Conservation (phyloP, 2,329 filamentous ascomycete genomes). For the Colletotrichum trifolii region DNA sequence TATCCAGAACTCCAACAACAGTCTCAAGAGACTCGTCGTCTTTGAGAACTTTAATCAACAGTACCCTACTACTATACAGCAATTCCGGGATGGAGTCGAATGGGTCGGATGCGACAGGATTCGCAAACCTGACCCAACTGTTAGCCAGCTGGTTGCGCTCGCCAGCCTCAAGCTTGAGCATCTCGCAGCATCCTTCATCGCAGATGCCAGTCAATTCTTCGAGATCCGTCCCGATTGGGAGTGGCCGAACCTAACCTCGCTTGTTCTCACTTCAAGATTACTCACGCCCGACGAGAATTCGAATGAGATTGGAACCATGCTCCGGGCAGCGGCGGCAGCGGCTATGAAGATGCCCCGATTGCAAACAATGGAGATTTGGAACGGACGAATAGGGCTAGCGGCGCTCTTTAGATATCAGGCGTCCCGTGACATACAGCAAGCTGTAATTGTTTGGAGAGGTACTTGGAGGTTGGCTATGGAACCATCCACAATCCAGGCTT, state of each 20-base stretch:
- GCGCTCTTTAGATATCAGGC: slow-evolving; percentile 45
- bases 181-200: slow-evolving; percentile 43
- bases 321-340: slow-evolving; percentile 41
- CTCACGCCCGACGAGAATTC: slow-evolving; percentile 40
- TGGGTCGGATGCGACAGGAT: slow-evolving; percentile 30
- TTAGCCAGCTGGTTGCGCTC: slow-evolving; percentile 38
- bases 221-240: slow-evolving; percentile 39
- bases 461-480: slow-evolving; percentile 44
- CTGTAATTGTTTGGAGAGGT: slow-evolving; percentile 43
- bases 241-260: slow-evolving; percentile 46
- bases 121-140: slow-evolving; percentile 35
- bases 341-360: slow-evolving; percentile 47
- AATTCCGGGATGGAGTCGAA: slow-evolving; percentile 17
- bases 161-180: slow-evolving; percentile 41
- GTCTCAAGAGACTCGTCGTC: slow-evolving; percentile 40
- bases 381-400: slow-evolving; percentile 46
- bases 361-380: slow-evolving; percentile 49
- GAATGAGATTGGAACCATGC: slow-evolving; percentile 39
- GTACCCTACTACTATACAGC: slow-evolving; percentile 40
- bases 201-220: slow-evolving; percentile 45
- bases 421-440: slow-evolving; percentile 25
- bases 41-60: slow-evolving; percentile 49
- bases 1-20: slow-evolving; percentile 17
- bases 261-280: slow-evolving; percentile 45
- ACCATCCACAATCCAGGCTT: slow-evolving; percentile 40